phyloP scores from a whole-genome alignment of 257 asterid species.

The Ocimum tenuiflorum region DNA sequence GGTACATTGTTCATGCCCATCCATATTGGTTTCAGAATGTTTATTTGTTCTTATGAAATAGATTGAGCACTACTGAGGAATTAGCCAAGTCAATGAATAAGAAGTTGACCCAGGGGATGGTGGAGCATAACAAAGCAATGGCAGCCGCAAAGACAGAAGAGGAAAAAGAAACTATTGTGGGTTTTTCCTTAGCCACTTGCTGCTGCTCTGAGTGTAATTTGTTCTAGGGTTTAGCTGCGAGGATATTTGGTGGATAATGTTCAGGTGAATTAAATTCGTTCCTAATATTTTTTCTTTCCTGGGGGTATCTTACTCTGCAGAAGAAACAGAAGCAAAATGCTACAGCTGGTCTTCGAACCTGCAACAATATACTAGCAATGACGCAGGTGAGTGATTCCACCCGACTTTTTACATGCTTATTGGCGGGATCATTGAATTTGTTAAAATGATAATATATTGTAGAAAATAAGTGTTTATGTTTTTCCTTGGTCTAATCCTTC shows the following conservation, averaged over 20 bases:
- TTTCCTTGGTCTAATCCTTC: background rate
- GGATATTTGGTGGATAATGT: background rate
- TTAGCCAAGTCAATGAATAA: conserved; percentile 74
- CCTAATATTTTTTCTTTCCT: background rate
- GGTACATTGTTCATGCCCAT: background rate
- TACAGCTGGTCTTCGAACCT: conserved; percentile 70
- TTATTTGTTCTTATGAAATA: conserved; percentile 3
- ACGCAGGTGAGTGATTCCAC: conserved; percentile 46
- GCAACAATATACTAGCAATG: conserved; percentile 79
- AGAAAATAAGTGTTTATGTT: background rate
- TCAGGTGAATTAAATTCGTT: conserved; percentile 10
- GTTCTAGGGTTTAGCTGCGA: background rate
- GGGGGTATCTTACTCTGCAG: conserved; percentile 37
- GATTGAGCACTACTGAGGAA: conserved; percentile 75
- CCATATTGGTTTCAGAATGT: background rate
- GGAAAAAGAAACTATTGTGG: conserved; percentile 68
- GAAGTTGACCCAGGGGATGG: conserved; percentile 89
- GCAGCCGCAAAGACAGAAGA: conserved; percentile 78
- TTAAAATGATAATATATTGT: background rate
- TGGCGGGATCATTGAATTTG: background rate
- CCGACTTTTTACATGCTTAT: background rate
- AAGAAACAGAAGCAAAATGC: conserved; percentile 79
- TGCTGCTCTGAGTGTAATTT: background rate
- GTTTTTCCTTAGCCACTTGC: conserved; percentile 16
- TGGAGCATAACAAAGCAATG: conserved; percentile 79